phyloP scores from a whole-genome alignment of 2,329 filamentous ascomycete genomes.

The Ophiostoma populinum region DNA sequence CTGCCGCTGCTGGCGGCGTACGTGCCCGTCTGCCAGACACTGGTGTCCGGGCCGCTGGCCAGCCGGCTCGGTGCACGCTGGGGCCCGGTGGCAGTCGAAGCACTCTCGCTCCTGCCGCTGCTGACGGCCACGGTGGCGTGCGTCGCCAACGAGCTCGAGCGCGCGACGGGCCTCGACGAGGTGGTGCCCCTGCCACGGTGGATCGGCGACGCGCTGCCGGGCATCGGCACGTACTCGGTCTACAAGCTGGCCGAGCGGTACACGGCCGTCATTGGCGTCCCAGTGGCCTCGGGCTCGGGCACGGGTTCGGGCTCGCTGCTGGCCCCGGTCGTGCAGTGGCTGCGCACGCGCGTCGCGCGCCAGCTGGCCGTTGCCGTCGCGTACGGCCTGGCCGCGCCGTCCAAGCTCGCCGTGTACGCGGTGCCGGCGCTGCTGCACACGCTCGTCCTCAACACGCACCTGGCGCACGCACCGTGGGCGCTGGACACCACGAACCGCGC shows the following conservation, averaged over 20 bases:
- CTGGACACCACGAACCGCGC: conserved; percentile 47
- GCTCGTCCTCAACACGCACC: conserved; percentile 55
- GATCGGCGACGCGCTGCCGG: conserved; percentile 44
- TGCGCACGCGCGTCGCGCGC: conserved; percentile 46
- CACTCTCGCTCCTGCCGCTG: conserved; percentile 53
- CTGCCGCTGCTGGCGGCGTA: conserved; percentile 60
- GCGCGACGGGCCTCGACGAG: conserved; percentile 23
- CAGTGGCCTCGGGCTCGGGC: conserved; percentile 6
- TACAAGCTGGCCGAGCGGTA: conserved; percentile 35
- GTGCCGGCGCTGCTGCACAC: conserved; percentile 61
- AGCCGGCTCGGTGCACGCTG: conserved; percentile 29
- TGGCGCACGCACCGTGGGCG: conserved; percentile 38
- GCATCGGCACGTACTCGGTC: conserved; percentile 47
- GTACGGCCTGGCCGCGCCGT: conserved; percentile 53
- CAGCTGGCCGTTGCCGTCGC: conserved; percentile 48
- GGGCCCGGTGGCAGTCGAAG: conserved; percentile 63
- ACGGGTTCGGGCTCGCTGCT: conserved; percentile 38
- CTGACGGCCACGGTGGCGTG: conserved; percentile 45
- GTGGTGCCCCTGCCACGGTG: conserved; percentile 36
- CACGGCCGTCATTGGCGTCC: conserved; percentile 13
- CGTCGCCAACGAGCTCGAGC: conserved; percentile 47
- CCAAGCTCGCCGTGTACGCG: conserved; percentile 46
- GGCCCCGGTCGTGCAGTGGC: conserved; percentile 27
- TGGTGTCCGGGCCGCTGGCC: conserved; percentile 25
- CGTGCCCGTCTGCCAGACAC: conserved; percentile 43